Base-by-base conservation (phyloP, 1,139 yeast species). In the Kluyveromyces sp. region DNA sequence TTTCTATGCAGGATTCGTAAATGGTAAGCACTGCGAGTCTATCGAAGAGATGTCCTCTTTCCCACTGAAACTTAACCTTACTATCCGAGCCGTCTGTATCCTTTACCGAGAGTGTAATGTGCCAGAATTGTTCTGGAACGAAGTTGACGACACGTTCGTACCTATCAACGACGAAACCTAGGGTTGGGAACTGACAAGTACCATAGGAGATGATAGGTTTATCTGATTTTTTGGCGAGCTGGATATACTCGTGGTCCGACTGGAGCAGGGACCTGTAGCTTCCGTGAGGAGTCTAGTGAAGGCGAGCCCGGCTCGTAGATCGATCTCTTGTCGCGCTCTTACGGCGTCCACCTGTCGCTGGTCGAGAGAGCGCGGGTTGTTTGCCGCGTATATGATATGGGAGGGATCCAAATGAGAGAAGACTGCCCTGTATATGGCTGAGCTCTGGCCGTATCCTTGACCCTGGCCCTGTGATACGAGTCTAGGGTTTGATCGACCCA, bases 121-220 rank as follows among this genome's bases (percentile, higher is more conserved):
- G 72, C 97, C 97, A 94, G 60, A 87, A 90, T 25, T 75, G 75
- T 60, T 94, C 97, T 0, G 87, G 76, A 3, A 74, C 68, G 62
- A 92, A 92, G 50, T 72, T 70, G 59, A 79, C 75, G 28, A 85
- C 87, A 47, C 96, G 71, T 50, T 80, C 80, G 62, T 82, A 89
- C 50, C 98, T 70, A 61, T 94, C 98, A n/a, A 92, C 97, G 1
- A 94, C 90, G 66, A 94, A 94, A 2, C 98, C 97, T 45, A 94
- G 69, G 0, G 98, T 92, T 1, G 99, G 99, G 56, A 92, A 92
- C 62, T 94, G 99, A 62, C 99, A 94, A 0, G 96, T 80, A 1
- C 98, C 97, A 62, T 89, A 90, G 0, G 96, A 87, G 0, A 82
- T 69, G 1, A 73, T 53, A 55, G 50, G 67, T 63, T 55, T 55